phyloP scores from a whole-genome alignment of 331 rosid genomes.

The Rhamnella rubrinervis region DNA sequence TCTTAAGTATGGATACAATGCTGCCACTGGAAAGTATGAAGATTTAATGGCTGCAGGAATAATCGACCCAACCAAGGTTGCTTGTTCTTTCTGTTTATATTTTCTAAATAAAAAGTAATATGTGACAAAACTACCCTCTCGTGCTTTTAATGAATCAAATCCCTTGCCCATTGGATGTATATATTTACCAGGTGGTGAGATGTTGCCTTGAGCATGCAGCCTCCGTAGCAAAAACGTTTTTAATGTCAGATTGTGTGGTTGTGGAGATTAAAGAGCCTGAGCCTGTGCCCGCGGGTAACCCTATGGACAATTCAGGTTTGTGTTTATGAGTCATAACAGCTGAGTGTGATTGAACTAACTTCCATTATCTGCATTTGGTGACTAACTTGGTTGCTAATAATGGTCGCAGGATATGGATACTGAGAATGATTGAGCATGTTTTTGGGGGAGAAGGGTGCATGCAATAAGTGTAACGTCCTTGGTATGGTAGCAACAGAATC shows the following conservation, averaged over 20 bases:
- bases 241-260: slow-evolving; percentile 98
- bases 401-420: slow-evolving; percentile 39
- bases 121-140: not conserved
- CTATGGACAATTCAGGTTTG: slow-evolving; percentile 94
- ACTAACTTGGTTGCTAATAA: not conserved
- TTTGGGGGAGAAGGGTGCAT: not conserved
- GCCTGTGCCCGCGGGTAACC: slow-evolving; percentile 64
- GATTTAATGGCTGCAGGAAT: slow-evolving; percentile 98
- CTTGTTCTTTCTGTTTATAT: not conserved
- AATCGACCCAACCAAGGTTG: slow-evolving; percentile 96
- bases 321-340: not conserved
- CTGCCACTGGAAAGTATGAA: slow-evolving; percentile 95
- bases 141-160: not conserved
- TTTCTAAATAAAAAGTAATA: not conserved
- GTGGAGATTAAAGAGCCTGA: slow-evolving; percentile 99
- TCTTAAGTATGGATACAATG: slow-evolving; percentile 75
- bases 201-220: slow-evolving; percentile 99
- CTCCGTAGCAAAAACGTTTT: slow-evolving; percentile 93
- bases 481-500: not conserved
- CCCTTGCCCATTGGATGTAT: too few relatives aligned
- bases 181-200: slow-evolving; percentile 71
- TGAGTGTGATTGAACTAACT: too few relatives aligned
- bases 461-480: not conserved
- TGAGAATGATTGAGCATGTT: not conserved
- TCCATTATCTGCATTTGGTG: too few relatives aligned